Evolutionary conservation across 1,139 yeast species (phyloP), one percentile per base, ranked within the genome.

Genomic region (Debaryomyces fabryi): DNA sequence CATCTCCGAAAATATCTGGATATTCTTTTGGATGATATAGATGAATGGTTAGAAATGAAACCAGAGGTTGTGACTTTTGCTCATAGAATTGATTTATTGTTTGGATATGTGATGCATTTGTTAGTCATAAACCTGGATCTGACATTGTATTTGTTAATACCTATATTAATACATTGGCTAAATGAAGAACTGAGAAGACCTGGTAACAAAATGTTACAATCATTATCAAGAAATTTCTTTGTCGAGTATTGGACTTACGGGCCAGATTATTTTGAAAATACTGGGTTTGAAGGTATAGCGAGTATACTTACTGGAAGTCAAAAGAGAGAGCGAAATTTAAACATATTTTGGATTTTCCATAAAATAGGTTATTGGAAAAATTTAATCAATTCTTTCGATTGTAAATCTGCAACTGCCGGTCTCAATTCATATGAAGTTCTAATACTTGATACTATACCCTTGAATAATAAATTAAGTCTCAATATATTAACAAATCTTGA

Each of bases 101-200:
- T 66, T 4, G 78, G 78, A 0, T 74, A 74, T 52, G 51, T 74
- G 10, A 45, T 71, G 4, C 74, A 71, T 45, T 51, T 74, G 21
- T 48, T 73, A 6, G 64, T 66, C 6, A 58, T 73, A 49, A 67
- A 73, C 49, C 74, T 71, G 72, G 59, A 60, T 15, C 60, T 53
- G 48, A 51, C 63, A 10, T 54, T 72, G 30, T 72, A 61, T 50
- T 46, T 67, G 37, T 56, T 74, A 36, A 54, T 72, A 1, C 79
- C 79, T 0, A 64, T 65, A 0, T 49, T 73, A 9, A 53, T 71
- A 1, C 77, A 72, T 44, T 73, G 78, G 78, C 58, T 72, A 9
- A 54, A 59, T 34, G 77, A 72, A 44, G 61, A 64, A 32, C 55
- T 40, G 32, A 24, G 24, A 5, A 39, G 38, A 8, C 41, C 50